Base-by-base conservation (phyloP, 495 filamentous ascomycete species). In the Hyphodiscus hymeniophilus region DNA sequence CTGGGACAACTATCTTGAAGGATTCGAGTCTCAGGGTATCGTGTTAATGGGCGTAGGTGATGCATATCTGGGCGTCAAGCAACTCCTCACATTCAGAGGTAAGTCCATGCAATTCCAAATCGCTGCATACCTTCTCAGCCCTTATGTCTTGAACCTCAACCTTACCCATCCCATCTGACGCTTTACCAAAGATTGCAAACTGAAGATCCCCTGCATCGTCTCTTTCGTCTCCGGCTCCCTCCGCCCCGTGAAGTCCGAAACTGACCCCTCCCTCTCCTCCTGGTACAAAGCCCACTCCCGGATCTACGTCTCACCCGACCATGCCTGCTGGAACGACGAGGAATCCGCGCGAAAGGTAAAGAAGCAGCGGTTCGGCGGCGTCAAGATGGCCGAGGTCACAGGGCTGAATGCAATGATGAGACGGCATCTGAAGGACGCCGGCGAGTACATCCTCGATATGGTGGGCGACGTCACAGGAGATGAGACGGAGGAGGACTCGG, bases 1-100 rank as follows among this genome's bases (percentile, higher is more conserved):
- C 26, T 98, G 94, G 94, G 91, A 97, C 55, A 98, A 98, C 58
- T 95, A 95, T 55, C 84, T 98, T 28, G 86, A 94, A 74, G 81
- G 84, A 3, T 74, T 79, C 50, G 77, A 87, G 6, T 60, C 71
- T 0, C 76, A 81, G 1, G 75, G 89, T 18, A 73, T 97, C 18
- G 82, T 91, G 61, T 72, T 97, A 34, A 66, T 99, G 41, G 91
- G 92, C 3, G 76, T 94, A 2, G 94, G 92, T 8, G 77, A 82
- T 50, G 77, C 84, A 0, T 87, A 85, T 51, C 66, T 80, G 7
- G 83, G 81, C 0, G 70, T 87, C 17, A 79, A 82, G 41, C 69
- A 82, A n/a, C 71, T 89, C 1, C 63, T 89, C 3, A 80, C 79
- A 20, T 77, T 79, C 47, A 66, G 82, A 64, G 77, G 82, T 85